A percentile compares a stretch with the other conserved stretches of the same genome.
Conservation (phyloP, 371 early-diverging fungal genomes). For the Cokeromyces recurvatus region DNA sequence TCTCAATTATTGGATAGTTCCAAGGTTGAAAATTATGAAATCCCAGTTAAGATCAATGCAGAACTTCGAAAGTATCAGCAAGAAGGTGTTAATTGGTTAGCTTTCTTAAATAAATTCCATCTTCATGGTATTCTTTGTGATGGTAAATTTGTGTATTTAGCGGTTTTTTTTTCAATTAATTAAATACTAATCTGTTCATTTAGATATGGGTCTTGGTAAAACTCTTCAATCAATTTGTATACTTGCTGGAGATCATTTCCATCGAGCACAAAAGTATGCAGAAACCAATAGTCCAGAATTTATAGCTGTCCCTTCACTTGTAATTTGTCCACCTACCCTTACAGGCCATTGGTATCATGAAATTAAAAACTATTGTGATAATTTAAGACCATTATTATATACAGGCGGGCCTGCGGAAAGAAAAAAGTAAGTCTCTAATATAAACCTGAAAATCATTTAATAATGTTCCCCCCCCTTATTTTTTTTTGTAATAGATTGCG, state of each 20-base stretch:
- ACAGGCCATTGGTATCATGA: constrained; percentile 99
- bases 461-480: neutral
- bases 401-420: constrained; percentile 81
- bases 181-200: neutral
- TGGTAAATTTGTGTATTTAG: constrained; percentile 61
- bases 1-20: constrained; percentile 88
- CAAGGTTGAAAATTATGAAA: constrained; percentile 77
- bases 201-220: constrained; percentile 98
- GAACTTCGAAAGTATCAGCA: constrained; percentile 94
- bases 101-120: constrained; percentile 94
- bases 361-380: constrained; percentile 76
- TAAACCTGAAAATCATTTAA: too few relatives aligned
- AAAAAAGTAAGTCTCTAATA: constrained; percentile 47
- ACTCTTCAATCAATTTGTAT: constrained; percentile 98
- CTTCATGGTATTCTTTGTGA: constrained; percentile 98
- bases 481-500: constrained; percentile 24
- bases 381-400: constrained; percentile 80
- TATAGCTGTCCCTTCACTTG: constrained; percentile 76
- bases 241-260: constrained; percentile 83
- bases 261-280: constrained; percentile 55
- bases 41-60: constrained; percentile 92
- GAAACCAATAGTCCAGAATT: constrained; percentile 65
- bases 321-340: constrained; percentile 97
- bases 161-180: neutral
- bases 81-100: constrained; percentile 97